Percentiles rank a stretch among this genome's conserved stretches.
Evolutionary conservation across 1,139 yeast species (phyloP).

Genomic region (Diutina pseudorugosa): DNA sequence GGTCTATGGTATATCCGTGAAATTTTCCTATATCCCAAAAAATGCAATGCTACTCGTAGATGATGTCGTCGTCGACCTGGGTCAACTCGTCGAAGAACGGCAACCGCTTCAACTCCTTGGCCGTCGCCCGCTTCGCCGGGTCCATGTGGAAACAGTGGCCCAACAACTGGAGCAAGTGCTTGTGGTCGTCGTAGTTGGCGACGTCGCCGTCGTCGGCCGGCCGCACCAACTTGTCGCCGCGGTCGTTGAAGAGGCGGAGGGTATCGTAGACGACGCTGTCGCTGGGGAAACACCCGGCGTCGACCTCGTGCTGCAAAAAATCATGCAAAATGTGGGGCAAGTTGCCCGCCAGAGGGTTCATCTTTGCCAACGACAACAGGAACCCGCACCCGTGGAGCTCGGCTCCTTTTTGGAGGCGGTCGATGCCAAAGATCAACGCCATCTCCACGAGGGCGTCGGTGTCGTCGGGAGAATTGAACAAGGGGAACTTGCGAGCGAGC

Average conservation of each 20-base stretch:
- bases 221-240: conserved; percentile 5
- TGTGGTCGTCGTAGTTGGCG: conserved; percentile 27
- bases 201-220: conserved; percentile 9
- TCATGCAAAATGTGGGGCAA: conserved; percentile 20
- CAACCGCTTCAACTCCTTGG: conserved; percentile 41
- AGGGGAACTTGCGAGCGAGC: conserved; percentile 64
- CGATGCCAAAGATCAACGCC: conserved; percentile 71
- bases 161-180: conserved; percentile 40
- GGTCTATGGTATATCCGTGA: neutral
- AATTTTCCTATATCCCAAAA: neutral
- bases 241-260: conserved; percentile 16
- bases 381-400: conserved; percentile 80
- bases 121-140: conserved; percentile 40
- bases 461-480: conserved; percentile 85
- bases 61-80: conserved; percentile 25
- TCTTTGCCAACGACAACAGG: conserved; percentile 39
- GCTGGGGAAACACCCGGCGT: conserved; percentile 23
- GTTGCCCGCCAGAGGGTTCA: conserved; percentile 17
- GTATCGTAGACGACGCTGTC: conserved; percentile 31
- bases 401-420: conserved; percentile 66
- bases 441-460: conserved; percentile 82
- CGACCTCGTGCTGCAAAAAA: conserved; percentile 21
- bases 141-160: conserved; percentile 45
- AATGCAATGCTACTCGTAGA: conserved; percentile 8
- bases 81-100: conserved; percentile 39